Base-by-base conservation (phyloP, 768 basidiomycete species). In the Pisolithus albus region DNA sequence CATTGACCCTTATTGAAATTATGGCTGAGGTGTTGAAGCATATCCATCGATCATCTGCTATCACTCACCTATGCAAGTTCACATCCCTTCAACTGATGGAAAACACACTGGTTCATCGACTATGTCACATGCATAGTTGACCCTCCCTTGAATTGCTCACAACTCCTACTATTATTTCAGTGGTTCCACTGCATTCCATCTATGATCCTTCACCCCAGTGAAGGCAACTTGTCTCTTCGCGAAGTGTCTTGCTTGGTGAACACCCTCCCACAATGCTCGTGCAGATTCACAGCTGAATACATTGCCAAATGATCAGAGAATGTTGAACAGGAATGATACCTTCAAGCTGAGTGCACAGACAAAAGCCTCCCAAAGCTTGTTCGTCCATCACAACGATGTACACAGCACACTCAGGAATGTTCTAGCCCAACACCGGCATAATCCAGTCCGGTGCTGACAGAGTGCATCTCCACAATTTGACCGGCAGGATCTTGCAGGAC, bases 381-480 rank as follows among this genome's bases (percentile, higher is more conserved):
- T 96, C 92, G 62, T 99, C 96, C 5, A 89, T 96, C 8, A 94
- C 95, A 13, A 79, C 84, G 18, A 89, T 82, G 65, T 98, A 99
- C 64, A 96, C 92, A 0, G 92, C 96, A 53, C 96, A 77, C 16
- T 88, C 90, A 96, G 43, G 95, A 88, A 64, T 98, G 96, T 69
- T 99, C 96, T 8, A 96, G 96, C 19, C 96, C 96, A 46, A 99
- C 95, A 56, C 93, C 93, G 23, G 93, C 93, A 70, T 97, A 97
- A 70, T 97, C 93, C 41, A 96, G 75, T 18, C 94, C 93, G 46
- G 94, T 95, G 59, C 91, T 94, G 70, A 99, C 86, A 4, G 94
- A 96, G 70, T 98, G 93, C 8, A 95, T 97, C 70, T 97, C 95
- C 56, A 88, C 82, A 66, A 99, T 95, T 71, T 99, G 96, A 39